Conservation (phyloP, 805 yeast genomes). For the Blastobotrys muscicola region DNA sequence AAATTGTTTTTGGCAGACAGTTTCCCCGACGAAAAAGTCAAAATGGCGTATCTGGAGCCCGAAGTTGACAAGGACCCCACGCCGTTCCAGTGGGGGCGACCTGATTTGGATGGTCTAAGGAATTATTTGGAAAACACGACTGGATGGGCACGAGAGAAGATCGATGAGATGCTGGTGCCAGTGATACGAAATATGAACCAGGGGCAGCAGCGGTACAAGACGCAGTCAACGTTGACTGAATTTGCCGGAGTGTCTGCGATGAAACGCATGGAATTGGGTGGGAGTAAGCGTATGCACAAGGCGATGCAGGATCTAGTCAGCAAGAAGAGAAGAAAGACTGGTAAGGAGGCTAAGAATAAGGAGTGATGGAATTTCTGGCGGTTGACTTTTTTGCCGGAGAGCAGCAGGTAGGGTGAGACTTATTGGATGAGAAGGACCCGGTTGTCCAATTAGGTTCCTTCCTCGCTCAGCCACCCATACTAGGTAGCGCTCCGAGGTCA, state of each 20-base stretch:
- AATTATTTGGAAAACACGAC: slow-evolving; percentile 57
- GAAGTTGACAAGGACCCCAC: slow-evolving; percentile 77
- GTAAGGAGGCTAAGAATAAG: too few species aligned
- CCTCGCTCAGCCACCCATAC: too few species aligned
- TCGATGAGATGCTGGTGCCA: slow-evolving; percentile 80
- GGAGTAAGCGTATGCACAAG: slow-evolving; percentile 19
- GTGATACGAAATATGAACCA: slow-evolving; percentile 67
- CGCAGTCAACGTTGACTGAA: slow-evolving; percentile 19
- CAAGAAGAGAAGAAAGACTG: too few species aligned
- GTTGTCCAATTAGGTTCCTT: too few species aligned
- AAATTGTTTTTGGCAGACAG: slow-evolving; percentile 46
- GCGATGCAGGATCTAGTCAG: slow-evolving; percentile 8
- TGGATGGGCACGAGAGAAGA: slow-evolving; percentile 69
- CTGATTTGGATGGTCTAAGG: slow-evolving; percentile 72
- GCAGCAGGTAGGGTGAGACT: too few species aligned
- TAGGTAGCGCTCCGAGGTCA: too few species aligned
- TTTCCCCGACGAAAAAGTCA: slow-evolving; percentile 64
- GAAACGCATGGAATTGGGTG: slow-evolving; percentile 14
- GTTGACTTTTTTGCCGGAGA: too few species aligned
- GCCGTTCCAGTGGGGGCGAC: slow-evolving; percentile 81
- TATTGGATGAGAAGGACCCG: too few species aligned
- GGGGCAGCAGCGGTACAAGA: slow-evolving; percentile 9
- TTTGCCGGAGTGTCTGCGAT: slow-evolving; percentile 15
- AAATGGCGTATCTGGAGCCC: slow-evolving; percentile 68
- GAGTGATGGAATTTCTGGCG: too few species aligned